phyloP scores from a whole-genome alignment of 2,329 filamentous ascomycete species.

The Arthrinium puccinioides region DNA sequence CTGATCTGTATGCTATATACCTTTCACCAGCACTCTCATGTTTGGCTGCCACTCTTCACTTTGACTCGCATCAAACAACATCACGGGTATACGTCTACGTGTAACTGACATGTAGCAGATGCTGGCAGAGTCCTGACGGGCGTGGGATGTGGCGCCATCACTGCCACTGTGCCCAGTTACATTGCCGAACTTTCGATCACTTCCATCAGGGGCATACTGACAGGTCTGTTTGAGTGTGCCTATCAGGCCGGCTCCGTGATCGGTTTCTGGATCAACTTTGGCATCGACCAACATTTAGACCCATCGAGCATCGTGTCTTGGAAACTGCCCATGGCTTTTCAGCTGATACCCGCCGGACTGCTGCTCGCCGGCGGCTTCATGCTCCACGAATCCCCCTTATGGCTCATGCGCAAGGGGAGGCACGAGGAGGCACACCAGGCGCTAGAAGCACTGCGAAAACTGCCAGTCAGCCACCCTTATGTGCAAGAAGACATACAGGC shows the following conservation, averaged over 20 bases:
- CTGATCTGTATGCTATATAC: no score
- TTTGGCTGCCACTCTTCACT: no score
- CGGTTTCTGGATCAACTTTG: conserved; percentile 45
- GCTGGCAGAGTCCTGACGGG: conserved; percentile 49
- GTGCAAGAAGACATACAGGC: conserved; percentile 42
- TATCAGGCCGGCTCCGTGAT: conserved; percentile 45
- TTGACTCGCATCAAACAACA: no score
- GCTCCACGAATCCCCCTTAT: conserved; percentile 31
- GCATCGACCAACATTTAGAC: conserved; percentile 32
- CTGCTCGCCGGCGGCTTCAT: conserved; percentile 37
- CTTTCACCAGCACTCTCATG: no score
- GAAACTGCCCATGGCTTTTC: conserved; percentile 42
- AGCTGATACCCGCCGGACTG: conserved; percentile 34
- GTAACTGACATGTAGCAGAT: no score
- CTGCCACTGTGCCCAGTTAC: conserved; percentile 54
- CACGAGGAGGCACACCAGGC: conserved; percentile 31
- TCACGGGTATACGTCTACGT: no score
- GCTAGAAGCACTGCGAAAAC: conserved; percentile 33
- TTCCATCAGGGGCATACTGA: conserved; percentile 49
- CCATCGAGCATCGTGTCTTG: conserved; percentile 27
- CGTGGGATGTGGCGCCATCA: conserved; percentile 48
- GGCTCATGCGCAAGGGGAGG: conserved; percentile 33
- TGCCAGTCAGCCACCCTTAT: conserved; percentile 31
- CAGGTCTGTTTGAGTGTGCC: conserved; percentile 44
- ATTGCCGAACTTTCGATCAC: conserved; percentile 55